These are phyloP conservation scores for Cyclotella kingstonii DNA, from an alignment of 108 stramenopile species.

Conservation along the genomic window DNA sequence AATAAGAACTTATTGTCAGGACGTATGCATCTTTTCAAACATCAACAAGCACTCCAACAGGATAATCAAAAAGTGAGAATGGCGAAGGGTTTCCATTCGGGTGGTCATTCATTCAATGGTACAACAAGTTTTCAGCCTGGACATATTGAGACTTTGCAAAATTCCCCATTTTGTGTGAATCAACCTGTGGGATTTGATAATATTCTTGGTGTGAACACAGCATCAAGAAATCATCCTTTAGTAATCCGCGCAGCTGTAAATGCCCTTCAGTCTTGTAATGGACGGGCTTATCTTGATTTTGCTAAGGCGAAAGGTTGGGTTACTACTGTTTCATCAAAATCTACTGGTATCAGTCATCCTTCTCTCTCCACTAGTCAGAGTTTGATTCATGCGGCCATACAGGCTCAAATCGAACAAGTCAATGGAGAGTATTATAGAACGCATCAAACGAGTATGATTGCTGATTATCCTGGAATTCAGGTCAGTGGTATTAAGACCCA, in stretches of 20 bases:
- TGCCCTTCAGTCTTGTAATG: slow-evolving; percentile 22
- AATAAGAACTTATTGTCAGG: too few relatives aligned
- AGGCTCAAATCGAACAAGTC: slow-evolving; percentile 16
- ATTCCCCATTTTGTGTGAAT: background rate
- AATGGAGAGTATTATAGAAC: slow-evolving; percentile 7
- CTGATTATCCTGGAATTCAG: background rate
- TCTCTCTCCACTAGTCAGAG: background rate
- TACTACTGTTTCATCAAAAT: too few relatives aligned
- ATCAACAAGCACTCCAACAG: too few relatives aligned
- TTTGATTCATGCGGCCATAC: slow-evolving; percentile 8
- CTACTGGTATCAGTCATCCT: background rate
- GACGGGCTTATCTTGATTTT: slow-evolving; percentile 10
- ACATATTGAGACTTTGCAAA: too few relatives aligned
- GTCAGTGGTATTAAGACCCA: background rate
- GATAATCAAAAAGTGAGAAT: too few relatives aligned
- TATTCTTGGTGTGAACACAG: slow-evolving; percentile 8
- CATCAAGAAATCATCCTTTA: slow-evolving; percentile 9
- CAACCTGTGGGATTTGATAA: background rate
- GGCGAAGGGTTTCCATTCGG: too few relatives aligned
- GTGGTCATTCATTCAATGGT: too few relatives aligned
- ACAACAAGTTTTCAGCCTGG: too few relatives aligned
- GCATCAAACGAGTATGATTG: background rate
- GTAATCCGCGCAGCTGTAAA: slow-evolving; percentile 15
- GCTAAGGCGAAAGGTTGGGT: slow-evolving; percentile 15
- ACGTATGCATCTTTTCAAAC: too few relatives aligned